These are phyloP conservation scores for Glycyrrhiza uralensis DNA, from an alignment of 306 rosid species.

Conservation along the genomic window DNA sequence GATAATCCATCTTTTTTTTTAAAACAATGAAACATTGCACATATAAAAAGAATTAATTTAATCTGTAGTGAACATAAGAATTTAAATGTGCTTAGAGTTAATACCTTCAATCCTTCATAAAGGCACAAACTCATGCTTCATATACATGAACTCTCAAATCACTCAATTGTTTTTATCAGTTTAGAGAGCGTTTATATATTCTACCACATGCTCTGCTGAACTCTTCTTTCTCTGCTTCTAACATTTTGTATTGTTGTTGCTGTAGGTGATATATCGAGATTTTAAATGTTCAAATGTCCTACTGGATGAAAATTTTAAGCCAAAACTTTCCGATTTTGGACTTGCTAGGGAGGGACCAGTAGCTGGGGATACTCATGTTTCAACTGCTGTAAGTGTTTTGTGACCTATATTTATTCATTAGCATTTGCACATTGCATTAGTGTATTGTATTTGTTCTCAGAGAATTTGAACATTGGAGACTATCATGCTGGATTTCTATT, in stretches of 20 bases:
- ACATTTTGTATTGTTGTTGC: neutral
- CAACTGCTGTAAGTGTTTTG: conserved; percentile 72
- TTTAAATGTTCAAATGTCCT: conserved; percentile 71
- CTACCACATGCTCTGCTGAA: neutral
- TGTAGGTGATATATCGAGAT: conserved; percentile 76
- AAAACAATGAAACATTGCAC: no score
- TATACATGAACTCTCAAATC: neutral
- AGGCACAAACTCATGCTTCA: no score
- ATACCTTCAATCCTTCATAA: no score
- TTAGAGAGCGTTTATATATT: neutral
- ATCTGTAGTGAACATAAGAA: neutral
- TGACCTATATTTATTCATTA: neutral
- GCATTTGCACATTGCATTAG: conserved; percentile 2
- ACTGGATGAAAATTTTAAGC: conserved; percentile 62
- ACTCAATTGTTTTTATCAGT: neutral
- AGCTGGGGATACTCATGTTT: conserved; percentile 75
- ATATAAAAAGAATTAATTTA: no score
- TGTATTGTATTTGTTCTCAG: neutral
- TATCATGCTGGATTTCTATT: neutral
- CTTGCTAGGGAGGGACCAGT: conserved; percentile 87
- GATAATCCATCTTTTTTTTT: no score
- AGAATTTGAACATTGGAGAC: neutral
- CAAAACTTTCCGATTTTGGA: conserved; percentile 89
- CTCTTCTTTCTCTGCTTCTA: neutral
- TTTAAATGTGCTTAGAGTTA: no score